Evolutionary conservation across 2,329 filamentous ascomycete species (phyloP), one percentile per base, ranked within the genome.

Genomic region (Sclerotinia sclerotiorum): DNA sequence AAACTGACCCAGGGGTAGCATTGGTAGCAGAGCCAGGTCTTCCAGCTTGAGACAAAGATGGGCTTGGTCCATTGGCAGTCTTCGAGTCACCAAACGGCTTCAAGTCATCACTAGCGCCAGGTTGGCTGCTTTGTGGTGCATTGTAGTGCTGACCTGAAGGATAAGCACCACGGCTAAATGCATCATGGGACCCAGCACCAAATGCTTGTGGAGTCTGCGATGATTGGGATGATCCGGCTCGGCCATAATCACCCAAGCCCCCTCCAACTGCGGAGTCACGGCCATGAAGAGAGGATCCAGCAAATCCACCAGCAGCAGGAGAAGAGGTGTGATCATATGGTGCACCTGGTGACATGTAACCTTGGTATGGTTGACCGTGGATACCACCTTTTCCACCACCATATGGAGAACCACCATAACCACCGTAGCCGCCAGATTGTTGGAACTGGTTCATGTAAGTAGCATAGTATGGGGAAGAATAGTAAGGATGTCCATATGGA

Each of bases 401-500:
- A 52, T 58, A 58, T 51, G 77, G 76, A 57, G 70, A 76, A 32
- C 69, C 75, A 78, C 79, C 77, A 61, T 78, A 79, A 68, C 76
- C 76, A 44, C 76, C 77, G 15, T 63, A 63, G 32, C 73, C 75
- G 60, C 77, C 78, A 71, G 80, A 79, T 68, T 79, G 78, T 51
- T 85, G 84, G 74, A 82, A 82, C 70, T 83, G 81, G 70, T 84
- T 85, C 80, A 84, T 81, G 75, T 88, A 89, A 69, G 85, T 82
- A 70, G 84, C 81, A 74, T 90, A 90, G 78, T 88, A 89, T 1
- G 86, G 86, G 78, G 84, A 88, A 73, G 80, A 82, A 74, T 84
- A 88, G 79, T 89, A 89, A 1, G 85, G 85, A 74, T 87, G 85
- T 73, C 78, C 82, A 75, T 83, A 83, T 52, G 83, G 82, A 75